These are phyloP conservation scores for Claviceps paspali DNA, from an alignment of 2,329 filamentous ascomycete genomes.

Conservation along the genomic window DNA sequence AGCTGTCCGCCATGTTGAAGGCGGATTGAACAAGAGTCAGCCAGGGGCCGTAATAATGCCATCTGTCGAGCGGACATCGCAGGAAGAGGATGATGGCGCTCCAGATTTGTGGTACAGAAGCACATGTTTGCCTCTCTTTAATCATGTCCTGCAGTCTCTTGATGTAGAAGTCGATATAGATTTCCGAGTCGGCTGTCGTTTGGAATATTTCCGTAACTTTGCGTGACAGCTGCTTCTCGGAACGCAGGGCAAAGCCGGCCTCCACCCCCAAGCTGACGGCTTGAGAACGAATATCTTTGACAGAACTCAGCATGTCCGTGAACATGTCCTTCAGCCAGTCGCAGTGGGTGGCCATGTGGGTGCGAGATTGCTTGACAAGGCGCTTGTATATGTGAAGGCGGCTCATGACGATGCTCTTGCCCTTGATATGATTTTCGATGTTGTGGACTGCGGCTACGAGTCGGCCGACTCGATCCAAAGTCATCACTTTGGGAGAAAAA, in stretches of 20 bases:
- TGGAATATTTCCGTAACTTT: conserved; percentile 51
- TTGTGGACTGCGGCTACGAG: conserved; percentile 56
- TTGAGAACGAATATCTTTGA: conserved; percentile 59
- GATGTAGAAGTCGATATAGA: conserved; percentile 55
- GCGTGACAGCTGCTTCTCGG: conserved; percentile 51
- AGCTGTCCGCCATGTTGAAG: conserved; percentile 63
- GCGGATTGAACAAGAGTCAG: conserved; percentile 65
- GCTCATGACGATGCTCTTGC: conserved; percentile 66
- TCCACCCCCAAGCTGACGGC: conserved; percentile 63
- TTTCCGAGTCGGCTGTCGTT: conserved; percentile 33
- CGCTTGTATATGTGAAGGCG: conserved; percentile 67
- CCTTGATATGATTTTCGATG: conserved; percentile 58
- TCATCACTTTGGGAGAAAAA: conserved; percentile 63
- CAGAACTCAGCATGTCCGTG: conserved; percentile 61
- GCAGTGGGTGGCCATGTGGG: conserved; percentile 53
- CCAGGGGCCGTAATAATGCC: conserved; percentile 63
- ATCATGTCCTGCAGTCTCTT: conserved; percentile 54
- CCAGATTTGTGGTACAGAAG: conserved; percentile 77
- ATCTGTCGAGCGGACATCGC: conserved; percentile 48
- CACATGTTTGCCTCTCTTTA: conserved; percentile 33
- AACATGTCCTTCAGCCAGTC: conserved; percentile 77
- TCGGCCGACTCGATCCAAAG: conserved; percentile 49
- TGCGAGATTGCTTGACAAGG: conserved; percentile 55
- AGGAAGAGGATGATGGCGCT: conserved; percentile 67
- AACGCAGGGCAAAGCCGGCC: conserved; percentile 52